Percentiles rank a stretch among this genome's conserved stretches.
phyloP scores from a whole-genome alignment of 2,329 filamentous ascomycete genomes.

The Polychaeton citri region DNA sequence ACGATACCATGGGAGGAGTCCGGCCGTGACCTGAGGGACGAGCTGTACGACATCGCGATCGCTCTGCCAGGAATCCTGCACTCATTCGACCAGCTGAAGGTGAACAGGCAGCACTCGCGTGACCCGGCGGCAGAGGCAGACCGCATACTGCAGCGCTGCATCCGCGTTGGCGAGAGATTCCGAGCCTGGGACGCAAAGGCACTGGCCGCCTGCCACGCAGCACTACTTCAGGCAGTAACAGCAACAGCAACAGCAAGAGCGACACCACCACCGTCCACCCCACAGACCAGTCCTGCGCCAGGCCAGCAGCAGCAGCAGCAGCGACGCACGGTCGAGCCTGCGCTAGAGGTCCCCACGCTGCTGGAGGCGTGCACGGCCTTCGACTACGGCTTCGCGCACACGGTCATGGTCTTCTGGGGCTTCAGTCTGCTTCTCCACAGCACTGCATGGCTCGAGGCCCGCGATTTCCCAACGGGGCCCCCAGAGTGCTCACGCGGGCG shows the following conservation, averaged over 20 bases:
- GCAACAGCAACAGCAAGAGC: background rate
- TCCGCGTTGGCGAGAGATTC: background rate
- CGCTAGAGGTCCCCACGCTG: background rate
- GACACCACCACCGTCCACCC: background rate
- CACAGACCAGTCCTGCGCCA: background rate
- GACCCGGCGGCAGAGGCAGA: background rate
- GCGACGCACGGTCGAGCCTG: background rate
- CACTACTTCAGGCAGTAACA: no score
- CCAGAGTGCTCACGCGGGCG: no score
- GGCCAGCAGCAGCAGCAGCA: background rate
- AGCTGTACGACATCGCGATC: background rate
- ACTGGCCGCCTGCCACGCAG: background rate
- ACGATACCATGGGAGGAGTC: background rate
- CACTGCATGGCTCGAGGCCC: background rate
- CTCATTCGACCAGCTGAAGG: background rate
- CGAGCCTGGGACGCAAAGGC: background rate
- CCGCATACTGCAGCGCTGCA: background rate
- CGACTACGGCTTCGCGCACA: background rate
- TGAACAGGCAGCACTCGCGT: background rate
- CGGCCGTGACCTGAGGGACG: background rate
- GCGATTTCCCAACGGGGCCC: no score
- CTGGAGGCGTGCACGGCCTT: background rate
- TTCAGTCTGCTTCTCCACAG: background rate
- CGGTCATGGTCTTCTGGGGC: background rate
- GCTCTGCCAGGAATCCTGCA: background rate